Conservation (phyloP, 1,284 basidiomycete genomes). For the Amylostereum chailletii region DNA sequence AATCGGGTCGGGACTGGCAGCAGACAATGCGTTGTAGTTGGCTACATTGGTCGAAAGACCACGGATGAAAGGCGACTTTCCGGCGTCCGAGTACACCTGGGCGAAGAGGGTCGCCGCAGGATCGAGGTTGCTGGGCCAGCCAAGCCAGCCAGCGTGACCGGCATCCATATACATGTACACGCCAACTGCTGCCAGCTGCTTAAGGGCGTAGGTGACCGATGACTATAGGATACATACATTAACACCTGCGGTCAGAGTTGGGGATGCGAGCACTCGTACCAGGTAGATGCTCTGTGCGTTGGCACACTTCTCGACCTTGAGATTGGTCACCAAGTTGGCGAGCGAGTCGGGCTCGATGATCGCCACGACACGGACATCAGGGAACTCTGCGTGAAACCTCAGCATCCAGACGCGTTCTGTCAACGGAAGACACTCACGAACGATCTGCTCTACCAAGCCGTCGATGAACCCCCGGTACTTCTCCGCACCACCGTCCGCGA, state of each 20-base stretch:
- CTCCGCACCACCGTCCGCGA: constrained; percentile 44
- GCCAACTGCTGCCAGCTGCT: constrained; percentile 44
- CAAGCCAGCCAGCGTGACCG: constrained; percentile 61
- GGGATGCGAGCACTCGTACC: constrained; percentile 14
- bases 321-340: constrained; percentile 54
- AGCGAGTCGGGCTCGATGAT: constrained; percentile 60
- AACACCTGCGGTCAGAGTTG: constrained; percentile 1
- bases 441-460: constrained; percentile 46
- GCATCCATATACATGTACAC: constrained; percentile 57
- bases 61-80: constrained; percentile 43
- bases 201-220: constrained; percentile 47
- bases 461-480: constrained; percentile 57
- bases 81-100: constrained; percentile 38
- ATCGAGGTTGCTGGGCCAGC: constrained; percentile 53
- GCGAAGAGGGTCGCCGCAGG: constrained; percentile 51
- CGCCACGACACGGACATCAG: constrained; percentile 51
- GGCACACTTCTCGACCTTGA: constrained; percentile 47
- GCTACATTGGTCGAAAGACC: constrained; percentile 59
- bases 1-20: constrained; percentile 47
- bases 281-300: constrained; percentile 45
- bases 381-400: constrained; percentile 32
- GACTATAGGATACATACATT: constrained; percentile 18
- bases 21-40: constrained; percentile 52
- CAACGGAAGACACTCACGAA: constrained; percentile 26
- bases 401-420: neutral